Percentiles rank a stretch among this genome's conserved stretches.
Evolutionary conservation across 768 basidiomycete species (phyloP).

Genomic region (Phylloporus scabripes): DNA sequence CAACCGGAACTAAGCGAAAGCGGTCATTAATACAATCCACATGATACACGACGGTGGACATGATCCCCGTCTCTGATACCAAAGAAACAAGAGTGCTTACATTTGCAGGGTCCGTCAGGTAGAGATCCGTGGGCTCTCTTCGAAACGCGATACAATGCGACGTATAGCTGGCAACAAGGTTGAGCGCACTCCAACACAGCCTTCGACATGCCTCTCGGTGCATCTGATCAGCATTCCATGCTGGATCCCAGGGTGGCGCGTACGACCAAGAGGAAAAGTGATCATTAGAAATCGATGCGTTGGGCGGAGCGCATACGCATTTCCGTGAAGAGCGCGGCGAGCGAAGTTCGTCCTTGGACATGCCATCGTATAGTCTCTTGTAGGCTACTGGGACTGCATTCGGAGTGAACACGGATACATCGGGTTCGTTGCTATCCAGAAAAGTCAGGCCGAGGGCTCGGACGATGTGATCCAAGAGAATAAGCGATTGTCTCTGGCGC

Average conservation of each 20-base stretch:
- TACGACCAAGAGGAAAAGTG: constrained; percentile 42
- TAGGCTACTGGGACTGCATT: constrained; percentile 47
- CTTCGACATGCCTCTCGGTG: constrained; percentile 69
- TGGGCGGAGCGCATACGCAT: constrained; percentile 44
- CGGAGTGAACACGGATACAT: constrained; percentile 47
- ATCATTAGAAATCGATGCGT: constrained; percentile 30
- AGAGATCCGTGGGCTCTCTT: constrained; percentile 51
- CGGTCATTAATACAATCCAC: constrained; percentile 10
- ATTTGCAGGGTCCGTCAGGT: constrained; percentile 58
- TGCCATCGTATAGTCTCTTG: constrained; percentile 26
- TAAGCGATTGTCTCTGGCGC: constrained; percentile 48
- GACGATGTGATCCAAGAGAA: constrained; percentile 61
- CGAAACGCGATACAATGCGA: constrained; percentile 65
- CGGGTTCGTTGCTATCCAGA: constrained; percentile 51
- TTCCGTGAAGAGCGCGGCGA: constrained; percentile 29
- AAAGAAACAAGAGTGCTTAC: constrained; percentile 36
- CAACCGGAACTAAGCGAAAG: constrained; percentile 32
- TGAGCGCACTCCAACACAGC: constrained; percentile 70
- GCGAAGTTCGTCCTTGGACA: constrained; percentile 21
- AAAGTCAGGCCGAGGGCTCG: constrained; percentile 48
- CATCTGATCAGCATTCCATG: constrained; percentile 51
- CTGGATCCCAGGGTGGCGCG: constrained; percentile 55
- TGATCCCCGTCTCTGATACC: constrained; percentile 2
- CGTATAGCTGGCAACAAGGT: constrained; percentile 61
- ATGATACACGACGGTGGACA: constrained; percentile 8